Evolutionary conservation across 23 red algal genomes (phyloP).

Genomic region (Gracilariopsis chorda): DNA sequence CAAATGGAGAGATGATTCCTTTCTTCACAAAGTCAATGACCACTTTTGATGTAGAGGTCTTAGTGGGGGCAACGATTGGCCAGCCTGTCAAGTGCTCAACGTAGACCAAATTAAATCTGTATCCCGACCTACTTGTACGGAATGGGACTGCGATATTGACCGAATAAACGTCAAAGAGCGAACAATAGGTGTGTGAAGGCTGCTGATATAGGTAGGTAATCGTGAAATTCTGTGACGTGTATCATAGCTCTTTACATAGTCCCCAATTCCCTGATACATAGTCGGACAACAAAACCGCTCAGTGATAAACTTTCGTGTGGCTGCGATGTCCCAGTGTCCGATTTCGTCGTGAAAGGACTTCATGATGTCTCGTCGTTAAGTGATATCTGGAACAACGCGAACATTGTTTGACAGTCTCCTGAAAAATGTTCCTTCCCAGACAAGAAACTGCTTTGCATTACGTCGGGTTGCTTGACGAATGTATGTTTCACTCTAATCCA

Average conservation of each 20-base stretch:
- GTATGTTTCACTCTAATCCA: neutral
- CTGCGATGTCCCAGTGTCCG: neutral
- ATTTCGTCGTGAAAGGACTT: neutral
- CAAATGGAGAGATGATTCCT: neutral
- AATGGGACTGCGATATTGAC: neutral
- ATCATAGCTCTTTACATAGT: neutral
- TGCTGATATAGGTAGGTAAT: neutral
- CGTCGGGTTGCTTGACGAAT: neutral
- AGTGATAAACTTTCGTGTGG: neutral
- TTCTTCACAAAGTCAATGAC: neutral
- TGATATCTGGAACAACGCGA: neutral
- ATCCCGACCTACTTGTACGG: neutral
- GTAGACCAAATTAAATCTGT: neutral
- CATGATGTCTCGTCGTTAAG: neutral
- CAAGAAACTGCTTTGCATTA: neutral
- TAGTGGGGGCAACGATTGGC: neutral
- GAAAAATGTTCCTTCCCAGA: neutral
- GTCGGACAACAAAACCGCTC: constrained; percentile 17
- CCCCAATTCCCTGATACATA: neutral
- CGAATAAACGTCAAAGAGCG: neutral
- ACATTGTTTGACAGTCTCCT: too few species aligned
- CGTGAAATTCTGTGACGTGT: neutral
- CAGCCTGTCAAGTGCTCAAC: constrained; percentile 9
- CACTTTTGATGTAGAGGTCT: neutral
- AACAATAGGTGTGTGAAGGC: neutral